A percentile compares a stretch with the other conserved stretches of the same genome.
Conservation (phyloP, 345 rosid genomes). For the Reutealis trisperma region DNA sequence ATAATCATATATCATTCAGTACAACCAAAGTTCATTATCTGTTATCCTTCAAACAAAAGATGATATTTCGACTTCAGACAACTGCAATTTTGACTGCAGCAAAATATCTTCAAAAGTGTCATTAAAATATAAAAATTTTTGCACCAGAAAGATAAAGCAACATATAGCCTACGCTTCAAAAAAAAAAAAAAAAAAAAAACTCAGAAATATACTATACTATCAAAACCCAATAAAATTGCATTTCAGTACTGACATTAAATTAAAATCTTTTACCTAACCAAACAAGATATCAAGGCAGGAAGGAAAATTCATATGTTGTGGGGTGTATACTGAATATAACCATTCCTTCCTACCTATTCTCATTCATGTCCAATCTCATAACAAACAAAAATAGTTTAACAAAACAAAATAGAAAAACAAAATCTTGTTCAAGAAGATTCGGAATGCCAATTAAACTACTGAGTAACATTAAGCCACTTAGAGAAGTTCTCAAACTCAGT, state of each 20-base stretch:
- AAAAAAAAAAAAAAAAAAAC: too few relatives aligned
- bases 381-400: not conserved
- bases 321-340: too few relatives aligned
- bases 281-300: not conserved
- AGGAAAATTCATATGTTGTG: not conserved
- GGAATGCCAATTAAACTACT: constrained; percentile 36
- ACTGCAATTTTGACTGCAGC: too few relatives aligned
- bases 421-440: constrained; percentile 5
- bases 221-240: not conserved
- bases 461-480: constrained; percentile 80
- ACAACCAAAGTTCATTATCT: too few relatives aligned
- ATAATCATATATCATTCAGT: too few relatives aligned
- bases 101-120: too few relatives aligned
- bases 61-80: too few relatives aligned
- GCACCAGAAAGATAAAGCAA: too few relatives aligned
- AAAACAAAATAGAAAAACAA: not conserved
- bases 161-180: not conserved
- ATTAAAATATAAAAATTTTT: too few relatives aligned
- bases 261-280: constrained; percentile 5
- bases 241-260: not conserved
- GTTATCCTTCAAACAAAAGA: too few relatives aligned
- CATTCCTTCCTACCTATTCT: not conserved
- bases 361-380: constrained; percentile 1
- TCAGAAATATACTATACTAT: too few relatives aligned
- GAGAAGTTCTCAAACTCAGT: constrained; percentile 83